Evolutionary conservation across 768 basidiomycete genomes (phyloP).

Genomic region (Lactarius akahatsu): DNA sequence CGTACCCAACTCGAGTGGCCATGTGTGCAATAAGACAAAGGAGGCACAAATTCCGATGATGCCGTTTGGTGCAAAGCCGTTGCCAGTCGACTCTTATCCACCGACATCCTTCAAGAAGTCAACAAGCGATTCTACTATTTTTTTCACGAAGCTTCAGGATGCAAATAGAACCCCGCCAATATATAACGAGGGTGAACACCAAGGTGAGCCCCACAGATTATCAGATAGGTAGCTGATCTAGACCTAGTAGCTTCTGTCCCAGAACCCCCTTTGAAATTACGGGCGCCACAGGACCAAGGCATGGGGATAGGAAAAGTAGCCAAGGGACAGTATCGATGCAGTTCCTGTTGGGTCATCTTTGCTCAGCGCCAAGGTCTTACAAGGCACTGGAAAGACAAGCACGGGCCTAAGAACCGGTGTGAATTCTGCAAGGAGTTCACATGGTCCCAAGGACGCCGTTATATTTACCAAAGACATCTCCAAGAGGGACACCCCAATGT

Average conservation of each 20-base stretch:
- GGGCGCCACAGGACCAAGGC: not conserved
- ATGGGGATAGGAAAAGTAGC: not conserved
- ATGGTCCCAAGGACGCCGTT: not conserved
- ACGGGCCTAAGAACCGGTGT: not conserved
- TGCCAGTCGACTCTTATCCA: not conserved
- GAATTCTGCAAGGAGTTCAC: not conserved
- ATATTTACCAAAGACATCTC: not conserved
- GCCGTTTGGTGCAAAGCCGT: not conserved
- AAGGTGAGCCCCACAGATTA: not conserved
- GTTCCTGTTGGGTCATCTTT: not conserved
- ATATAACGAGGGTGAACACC: not conserved
- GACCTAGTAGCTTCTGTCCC: not conserved
- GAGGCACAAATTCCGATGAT: not conserved
- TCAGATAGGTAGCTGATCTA: not conserved
- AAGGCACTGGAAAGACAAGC: not conserved
- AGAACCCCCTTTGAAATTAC: not conserved
- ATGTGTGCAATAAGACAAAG: not conserved
- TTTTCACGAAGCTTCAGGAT: not conserved
- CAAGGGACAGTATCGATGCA: not conserved
- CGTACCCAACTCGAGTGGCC: not conserved
- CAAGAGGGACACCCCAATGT: not conserved
- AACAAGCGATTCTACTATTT: too few species aligned
- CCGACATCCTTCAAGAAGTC: too few species aligned
- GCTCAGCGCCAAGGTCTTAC: not conserved
- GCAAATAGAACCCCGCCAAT: not conserved